Evolutionary conservation across 768 basidiomycete species (phyloP), one percentile per base, ranked within the genome.

Genomic region (Calocera cornea): DNA sequence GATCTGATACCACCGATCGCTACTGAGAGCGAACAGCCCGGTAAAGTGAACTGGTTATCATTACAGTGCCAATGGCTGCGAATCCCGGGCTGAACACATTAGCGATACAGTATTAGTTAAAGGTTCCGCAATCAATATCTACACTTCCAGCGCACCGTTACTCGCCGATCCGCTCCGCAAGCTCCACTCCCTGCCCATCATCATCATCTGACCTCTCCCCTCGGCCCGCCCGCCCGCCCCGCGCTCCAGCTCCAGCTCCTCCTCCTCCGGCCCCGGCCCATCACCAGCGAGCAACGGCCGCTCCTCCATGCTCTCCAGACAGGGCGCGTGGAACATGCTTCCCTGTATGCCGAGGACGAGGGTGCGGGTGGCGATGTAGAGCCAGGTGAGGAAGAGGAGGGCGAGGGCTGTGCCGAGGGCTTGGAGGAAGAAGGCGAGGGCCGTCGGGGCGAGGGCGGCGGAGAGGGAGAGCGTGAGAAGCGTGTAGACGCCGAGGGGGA

Each of bases 371-470:
- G 27, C 54, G 27, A 60, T 27, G 31, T 60, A 60, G 2, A 60
- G 27, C 54, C 54, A 60, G 54, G 31, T 14, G 54, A 60, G 54
- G 54, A 60, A 60, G 24, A 60, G 54, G 54, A 60, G 7, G 54
- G 54, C 54, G 27, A 60, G 54, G 5, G 27, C 54, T 31, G 54
- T 60, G 54, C 54, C 54, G 5, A 33, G 11, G 5, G 54, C 54
- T 60, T 60, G 27, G 31, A 60, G 54, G 54, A 60, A 60, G 19
- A 5, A 60, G 54, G 5, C 10, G 2, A 60, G 11, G 14, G 54
- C 14, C 14, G 54, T 60, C 16, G 54, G 54, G 54, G 54, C 24
- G 27, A 60, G 54, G 24, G 54, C 24, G 54, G 19, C 24, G 54
- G 14, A 29, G 2, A 60, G 54, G 11, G 27, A 11, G 54, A 60